Evolutionary conservation across 2,329 filamentous ascomycete species (phyloP).

Genomic region (Stemphylium vesicarium): DNA sequence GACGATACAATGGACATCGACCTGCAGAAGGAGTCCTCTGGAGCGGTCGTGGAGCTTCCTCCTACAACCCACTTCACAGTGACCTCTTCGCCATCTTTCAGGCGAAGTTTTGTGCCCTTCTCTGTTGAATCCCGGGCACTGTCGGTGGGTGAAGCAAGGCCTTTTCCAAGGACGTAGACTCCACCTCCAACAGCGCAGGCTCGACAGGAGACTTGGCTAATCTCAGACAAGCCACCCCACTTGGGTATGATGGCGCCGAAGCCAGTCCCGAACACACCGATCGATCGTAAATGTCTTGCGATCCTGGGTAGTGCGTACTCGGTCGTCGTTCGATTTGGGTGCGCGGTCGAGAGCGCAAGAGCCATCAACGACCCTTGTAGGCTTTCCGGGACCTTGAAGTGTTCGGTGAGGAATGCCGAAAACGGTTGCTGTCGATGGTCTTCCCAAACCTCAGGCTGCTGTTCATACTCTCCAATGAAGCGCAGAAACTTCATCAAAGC

Average conservation of each 20-base stretch:
- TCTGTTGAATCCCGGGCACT: slow-evolving; percentile 8
- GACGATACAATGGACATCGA: slow-evolving; percentile 74
- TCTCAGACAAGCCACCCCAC: slow-evolving; percentile 88
- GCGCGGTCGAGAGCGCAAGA: slow-evolving; percentile 74
- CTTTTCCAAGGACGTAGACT: slow-evolving; percentile 83
- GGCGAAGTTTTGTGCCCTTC: slow-evolving; percentile 51
- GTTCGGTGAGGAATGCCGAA: slow-evolving; percentile 62
- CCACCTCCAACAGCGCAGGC: slow-evolving; percentile 89
- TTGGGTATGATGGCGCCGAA: slow-evolving; percentile 91
- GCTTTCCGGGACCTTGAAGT: slow-evolving; percentile 63
- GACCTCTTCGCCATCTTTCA: slow-evolving; percentile 66
- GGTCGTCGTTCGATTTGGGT: slow-evolving; percentile 61
- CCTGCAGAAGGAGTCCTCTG: slow-evolving; percentile 55
- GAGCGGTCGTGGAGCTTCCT: slow-evolving; percentile 33
- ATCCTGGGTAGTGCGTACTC: slow-evolving; percentile 76
- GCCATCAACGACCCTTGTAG: slow-evolving; percentile 71
- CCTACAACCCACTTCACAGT: slow-evolving; percentile 62
- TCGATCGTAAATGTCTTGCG: slow-evolving; percentile 80
- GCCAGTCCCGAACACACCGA: slow-evolving; percentile 84
- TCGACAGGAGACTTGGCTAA: slow-evolving; percentile 89
- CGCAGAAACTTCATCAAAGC: slow-evolving; percentile 92
- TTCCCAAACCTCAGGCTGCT: slow-evolving; percentile 65
- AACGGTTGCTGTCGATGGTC: slow-evolving; percentile 62
- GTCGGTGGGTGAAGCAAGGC: slow-evolving; percentile 52
- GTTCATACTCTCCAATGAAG: slow-evolving; percentile 77